These are phyloP conservation scores for Fusarium azukiicola DNA, from an alignment of 2,329 filamentous ascomycete genomes.

Conservation along the genomic window DNA sequence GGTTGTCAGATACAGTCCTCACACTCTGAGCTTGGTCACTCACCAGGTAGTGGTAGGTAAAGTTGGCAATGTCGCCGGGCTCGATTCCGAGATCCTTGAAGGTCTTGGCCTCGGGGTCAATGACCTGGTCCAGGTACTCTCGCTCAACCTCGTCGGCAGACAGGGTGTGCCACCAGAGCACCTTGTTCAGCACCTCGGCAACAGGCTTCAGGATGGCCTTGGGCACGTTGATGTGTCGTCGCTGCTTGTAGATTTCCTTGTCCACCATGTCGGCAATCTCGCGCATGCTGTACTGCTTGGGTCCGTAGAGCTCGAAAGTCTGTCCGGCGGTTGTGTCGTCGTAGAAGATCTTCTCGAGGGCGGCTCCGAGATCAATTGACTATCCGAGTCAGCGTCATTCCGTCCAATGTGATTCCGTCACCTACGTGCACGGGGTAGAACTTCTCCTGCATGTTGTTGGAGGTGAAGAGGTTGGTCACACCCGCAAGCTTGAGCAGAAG, in stretches of 20 bases:
- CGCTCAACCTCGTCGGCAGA: conserved; percentile 93
- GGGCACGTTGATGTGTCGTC: conserved; percentile 95
- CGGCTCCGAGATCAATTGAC: conserved; percentile 94
- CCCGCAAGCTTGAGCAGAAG: conserved; percentile 92
- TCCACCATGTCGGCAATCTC: conserved; percentile 95
- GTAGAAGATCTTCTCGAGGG: conserved; percentile 93
- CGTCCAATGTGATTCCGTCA: neutral
- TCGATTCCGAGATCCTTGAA: conserved; percentile 96
- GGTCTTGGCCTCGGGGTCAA: conserved; percentile 95
- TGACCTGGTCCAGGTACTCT: conserved; percentile 95
- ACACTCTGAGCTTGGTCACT: conserved; percentile 59
- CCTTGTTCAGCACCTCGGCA: conserved; percentile 87
- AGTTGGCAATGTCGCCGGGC: conserved; percentile 90
- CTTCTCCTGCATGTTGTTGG: conserved; percentile 96
- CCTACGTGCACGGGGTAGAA: conserved; percentile 94
- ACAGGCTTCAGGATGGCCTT: conserved; percentile 89
- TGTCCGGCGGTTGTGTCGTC: conserved; percentile 95
- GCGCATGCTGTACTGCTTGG: conserved; percentile 93
- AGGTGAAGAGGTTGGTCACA: conserved; percentile 90
- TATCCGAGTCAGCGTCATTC: conserved; percentile 58
- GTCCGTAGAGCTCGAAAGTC: conserved; percentile 97
- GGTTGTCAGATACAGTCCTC: conserved; percentile 31
- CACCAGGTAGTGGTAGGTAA: conserved; percentile 97
- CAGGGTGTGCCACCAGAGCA: conserved; percentile 93
- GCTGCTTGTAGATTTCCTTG: conserved; percentile 93